Conservation (phyloP, 179 eudicot genomes). For the Amaranthus tricolor region DNA sequence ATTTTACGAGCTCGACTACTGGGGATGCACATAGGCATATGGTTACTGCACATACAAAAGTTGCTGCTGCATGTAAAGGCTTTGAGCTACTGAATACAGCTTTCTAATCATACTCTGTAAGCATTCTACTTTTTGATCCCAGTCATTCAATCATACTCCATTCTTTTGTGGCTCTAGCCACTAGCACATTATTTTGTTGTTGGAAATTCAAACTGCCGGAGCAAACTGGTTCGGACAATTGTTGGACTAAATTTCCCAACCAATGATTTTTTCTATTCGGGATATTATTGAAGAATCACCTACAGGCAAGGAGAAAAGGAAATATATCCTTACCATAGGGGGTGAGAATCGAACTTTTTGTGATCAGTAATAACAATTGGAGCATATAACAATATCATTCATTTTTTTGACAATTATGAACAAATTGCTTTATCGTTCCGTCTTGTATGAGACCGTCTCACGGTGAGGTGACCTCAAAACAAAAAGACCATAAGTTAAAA, state of each 20-base stretch:
- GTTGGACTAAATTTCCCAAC: neutral
- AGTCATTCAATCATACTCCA: conserved; percentile 1
- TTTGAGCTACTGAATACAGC: conserved; percentile 36
- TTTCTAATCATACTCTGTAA: neutral
- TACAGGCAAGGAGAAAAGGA: too few species aligned
- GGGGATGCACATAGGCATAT: conserved; percentile 69
- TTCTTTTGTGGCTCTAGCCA: conserved; percentile 7
- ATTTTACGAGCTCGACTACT: conserved; percentile 60
- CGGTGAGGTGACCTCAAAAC: too few species aligned
- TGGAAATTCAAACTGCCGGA: conserved; percentile 3
- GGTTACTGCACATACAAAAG: conserved; percentile 56
- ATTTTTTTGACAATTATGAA: neutral
- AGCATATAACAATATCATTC: neutral
- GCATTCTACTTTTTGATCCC: neutral
- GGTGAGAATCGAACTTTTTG: too few species aligned
- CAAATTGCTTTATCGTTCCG: too few species aligned
- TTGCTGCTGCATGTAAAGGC: conserved; percentile 37
- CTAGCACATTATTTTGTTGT: conserved; percentile 17
- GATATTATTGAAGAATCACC: too few species aligned
- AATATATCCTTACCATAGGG: too few species aligned
- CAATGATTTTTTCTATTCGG: neutral
- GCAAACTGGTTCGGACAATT: neutral
- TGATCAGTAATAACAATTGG: neutral
- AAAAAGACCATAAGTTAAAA: too few species aligned
- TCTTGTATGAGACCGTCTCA: too few species aligned